Conservation (phyloP, 2,329 filamentous ascomycete species). For the Ceratocystis destructans region DNA sequence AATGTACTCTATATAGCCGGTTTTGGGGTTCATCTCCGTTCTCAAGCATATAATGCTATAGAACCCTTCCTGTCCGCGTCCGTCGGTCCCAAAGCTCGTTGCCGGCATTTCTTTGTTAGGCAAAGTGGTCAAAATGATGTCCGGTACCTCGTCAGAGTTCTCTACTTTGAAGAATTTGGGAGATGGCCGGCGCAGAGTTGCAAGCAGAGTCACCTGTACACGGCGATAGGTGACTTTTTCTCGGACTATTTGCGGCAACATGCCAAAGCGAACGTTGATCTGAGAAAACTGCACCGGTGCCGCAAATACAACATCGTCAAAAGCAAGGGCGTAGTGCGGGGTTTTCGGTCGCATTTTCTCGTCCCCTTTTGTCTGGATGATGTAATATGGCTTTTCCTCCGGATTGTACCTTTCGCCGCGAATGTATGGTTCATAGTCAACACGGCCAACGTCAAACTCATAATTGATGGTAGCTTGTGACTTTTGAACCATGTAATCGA, state of each 20-base stretch:
- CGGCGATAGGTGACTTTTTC: slow-evolving; percentile 73
- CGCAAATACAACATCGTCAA: slow-evolving; percentile 73
- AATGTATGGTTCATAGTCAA: slow-evolving; percentile 27
- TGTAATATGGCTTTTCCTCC: not conserved
- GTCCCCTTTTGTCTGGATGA: not conserved
- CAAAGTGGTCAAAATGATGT: slow-evolving; percentile 71
- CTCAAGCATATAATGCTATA: slow-evolving; percentile 71
- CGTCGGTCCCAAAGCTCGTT: slow-evolving; percentile 34
- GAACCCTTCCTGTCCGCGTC: slow-evolving; percentile 63
- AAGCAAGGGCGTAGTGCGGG: slow-evolving; percentile 30
- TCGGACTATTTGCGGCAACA: slow-evolving; percentile 52
- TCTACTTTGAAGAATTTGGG: slow-evolving; percentile 57
- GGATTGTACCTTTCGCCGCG: not conserved
- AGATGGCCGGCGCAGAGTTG: slow-evolving; percentile 60
- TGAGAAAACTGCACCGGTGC: slow-evolving; percentile 69
- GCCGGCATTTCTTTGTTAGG: slow-evolving; percentile 41
- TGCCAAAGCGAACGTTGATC: slow-evolving; percentile 47
- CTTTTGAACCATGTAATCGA: slow-evolving; percentile 59
- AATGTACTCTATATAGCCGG: slow-evolving; percentile 39
- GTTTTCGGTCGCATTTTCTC: not conserved
- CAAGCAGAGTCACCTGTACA: slow-evolving; percentile 80
- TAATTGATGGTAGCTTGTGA: slow-evolving; percentile 48
- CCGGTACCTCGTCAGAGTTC: slow-evolving; percentile 46
- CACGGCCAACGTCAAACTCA: slow-evolving; percentile 52
- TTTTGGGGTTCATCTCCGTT: slow-evolving; percentile 46